Evolutionary conservation across 2,329 filamentous ascomycete species (phyloP).

Genomic region (Nemania diffusa): DNA sequence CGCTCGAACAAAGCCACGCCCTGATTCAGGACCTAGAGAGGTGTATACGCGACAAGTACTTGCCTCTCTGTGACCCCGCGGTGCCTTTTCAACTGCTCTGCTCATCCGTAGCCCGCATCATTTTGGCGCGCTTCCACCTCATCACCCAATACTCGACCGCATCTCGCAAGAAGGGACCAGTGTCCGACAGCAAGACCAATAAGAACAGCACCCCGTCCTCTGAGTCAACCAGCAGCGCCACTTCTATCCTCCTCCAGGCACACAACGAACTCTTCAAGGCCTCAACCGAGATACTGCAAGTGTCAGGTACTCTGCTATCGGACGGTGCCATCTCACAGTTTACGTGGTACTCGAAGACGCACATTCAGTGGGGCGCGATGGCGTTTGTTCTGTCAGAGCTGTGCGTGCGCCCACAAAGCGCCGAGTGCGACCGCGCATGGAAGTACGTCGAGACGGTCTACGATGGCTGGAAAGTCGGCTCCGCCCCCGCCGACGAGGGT

Average conservation of each 20-base stretch:
- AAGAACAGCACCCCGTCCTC: neutral
- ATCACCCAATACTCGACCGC: conserved; percentile 8
- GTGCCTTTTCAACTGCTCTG: conserved; percentile 17
- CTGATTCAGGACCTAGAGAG: conserved; percentile 1
- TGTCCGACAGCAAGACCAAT: neutral
- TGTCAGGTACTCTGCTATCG: conserved; percentile 5
- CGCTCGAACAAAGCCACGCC: neutral
- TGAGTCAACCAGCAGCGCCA: neutral
- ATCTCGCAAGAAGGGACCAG: conserved; percentile 1
- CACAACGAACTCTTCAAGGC: conserved; percentile 6
- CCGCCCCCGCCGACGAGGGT: conserved; percentile 39
- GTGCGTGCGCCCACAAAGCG: conserved; percentile 22
- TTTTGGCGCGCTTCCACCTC: conserved; percentile 11
- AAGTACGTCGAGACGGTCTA: conserved; percentile 21
- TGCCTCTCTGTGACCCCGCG: conserved; percentile 6
- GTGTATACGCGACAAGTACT: conserved; percentile 6
- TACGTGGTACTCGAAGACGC: conserved; percentile 15
- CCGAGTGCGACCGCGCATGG: conserved; percentile 36
- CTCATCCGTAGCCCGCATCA: conserved; percentile 10
- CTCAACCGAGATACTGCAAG: conserved; percentile 9
- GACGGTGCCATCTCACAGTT: neutral
- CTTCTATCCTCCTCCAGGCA: neutral
- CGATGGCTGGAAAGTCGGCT: conserved; percentile 30
- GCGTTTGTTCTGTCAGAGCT: conserved; percentile 34
- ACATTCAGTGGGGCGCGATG: conserved; percentile 32